Evolutionary conservation across 257 asterid genomes (phyloP).

Genomic region (Hygrophila difformis): DNA sequence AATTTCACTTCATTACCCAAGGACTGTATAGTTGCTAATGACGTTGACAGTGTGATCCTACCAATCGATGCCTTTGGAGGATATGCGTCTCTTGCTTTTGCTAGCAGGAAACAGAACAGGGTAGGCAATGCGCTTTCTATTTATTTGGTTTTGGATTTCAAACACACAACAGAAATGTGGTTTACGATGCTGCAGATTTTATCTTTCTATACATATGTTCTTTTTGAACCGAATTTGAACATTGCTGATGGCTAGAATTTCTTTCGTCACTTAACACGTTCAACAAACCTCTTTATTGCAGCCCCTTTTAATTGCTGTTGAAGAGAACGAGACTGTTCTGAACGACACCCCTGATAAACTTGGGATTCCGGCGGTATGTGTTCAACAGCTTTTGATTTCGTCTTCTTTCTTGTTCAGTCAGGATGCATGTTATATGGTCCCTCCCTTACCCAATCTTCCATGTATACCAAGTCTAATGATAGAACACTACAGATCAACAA

Average conservation of each 20-base stretch:
- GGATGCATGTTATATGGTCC: too few species aligned
- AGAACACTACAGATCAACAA: too few species aligned
- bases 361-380: conserved; percentile 64
- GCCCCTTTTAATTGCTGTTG: conserved; percentile 80
- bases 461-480: too few species aligned
- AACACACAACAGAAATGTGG: not conserved
- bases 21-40: conserved; percentile 46
- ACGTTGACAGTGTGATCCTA: conserved; percentile 83
- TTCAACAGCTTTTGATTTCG: too few species aligned
- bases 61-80: conserved; percentile 87
- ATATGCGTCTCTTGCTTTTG: conserved; percentile 76
- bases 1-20: conserved; percentile 23
- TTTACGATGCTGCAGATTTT: not conserved
- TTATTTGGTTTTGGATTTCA: not conserved
- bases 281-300: conserved; percentile 19
- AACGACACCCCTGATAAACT: conserved; percentile 67
- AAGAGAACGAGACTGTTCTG: conserved; percentile 81
- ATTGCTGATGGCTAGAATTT: not conserved
- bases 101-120: conserved; percentile 34
- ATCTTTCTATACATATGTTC: not conserved
- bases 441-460: too few species aligned
- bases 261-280: not conserved
- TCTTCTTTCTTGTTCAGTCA: not conserved
- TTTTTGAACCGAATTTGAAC: not conserved
- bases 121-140: conserved; percentile 26